Evolutionary conservation across 2,329 filamentous ascomycete genomes (phyloP), one percentile per base, ranked within the genome.

Genomic region (Arthrobotrys conoides): DNA sequence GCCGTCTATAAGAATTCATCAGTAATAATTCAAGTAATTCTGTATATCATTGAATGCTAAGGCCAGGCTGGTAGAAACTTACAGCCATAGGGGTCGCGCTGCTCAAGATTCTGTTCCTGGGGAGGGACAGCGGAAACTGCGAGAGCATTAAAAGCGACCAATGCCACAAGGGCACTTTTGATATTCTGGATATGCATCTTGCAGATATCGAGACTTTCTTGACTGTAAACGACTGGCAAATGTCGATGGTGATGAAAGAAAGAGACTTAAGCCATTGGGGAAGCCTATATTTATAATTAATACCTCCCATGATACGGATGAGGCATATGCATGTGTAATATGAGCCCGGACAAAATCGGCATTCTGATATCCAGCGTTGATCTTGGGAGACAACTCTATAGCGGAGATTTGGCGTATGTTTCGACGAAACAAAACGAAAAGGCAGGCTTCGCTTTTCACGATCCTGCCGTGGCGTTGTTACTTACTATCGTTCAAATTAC

Each of bases 131-230:
- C 57, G 27, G 57, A 44, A 3, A 9, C 36, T 61, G 36, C 57
- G 24, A 61, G 20, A 61, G 33, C 33, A 10, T 61, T 61, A 36
- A 61, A 61, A 44, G 57, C 57, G 24, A 44, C 5, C 20, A 61
- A 61, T 44, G 57, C 57, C 57, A 61, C 57, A 10, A 61, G 36
- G 57, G 57, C 57, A 24, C 36, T 10, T 36, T 61, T 61, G 16
- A 61, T 27, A 14, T 44, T 61, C 12, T 41, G 33, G 36, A 61
- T 61, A 44, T 61, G 41, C 57, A 61, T 61, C 14, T 41, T 61
- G 57, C 36, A 18, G 20, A 44, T n/a, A 3, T 10, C 27, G 3
- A 30, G 27, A 30, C 27, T 30, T 61, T 44, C 10, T 5, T 10
- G 57, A 61, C 16, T 61, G 20, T 24, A 41, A 59, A 61, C 33